Evolutionary conservation across 768 basidiomycete species (phyloP), one percentile per base, ranked within the genome.

Genomic region (Tricholoma saponaceum): DNA sequence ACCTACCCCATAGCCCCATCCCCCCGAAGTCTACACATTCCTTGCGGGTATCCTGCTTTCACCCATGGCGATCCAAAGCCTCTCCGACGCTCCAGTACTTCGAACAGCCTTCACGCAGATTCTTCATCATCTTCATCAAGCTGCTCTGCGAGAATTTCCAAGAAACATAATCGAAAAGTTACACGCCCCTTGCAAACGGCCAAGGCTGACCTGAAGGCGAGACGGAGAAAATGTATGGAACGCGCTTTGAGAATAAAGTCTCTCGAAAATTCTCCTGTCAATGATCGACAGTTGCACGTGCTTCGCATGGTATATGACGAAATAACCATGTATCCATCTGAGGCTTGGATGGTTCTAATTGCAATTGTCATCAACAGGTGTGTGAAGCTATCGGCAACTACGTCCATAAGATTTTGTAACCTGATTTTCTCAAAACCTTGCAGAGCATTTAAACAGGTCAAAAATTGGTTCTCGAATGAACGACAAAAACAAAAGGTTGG

Each of bases 381-480:
- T 62, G 73, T 64, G 35, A 18, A 32, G 20, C 13, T 14, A 35
- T 44, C n/a, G 46, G 7, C 46, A 57, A 28, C 32, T 33, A 33
- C 30, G 54, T 26, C 49, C 35, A 43, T 50, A 3, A 30, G 13
- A 28, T 18, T 44, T 32, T 22, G 12, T 43, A 6, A 22, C 3
- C 23, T 28, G 9, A 26, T 28, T 14, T 12, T 23, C 33, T 51
- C 51, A 33, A 52, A 22, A 47, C 2, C 23, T 37, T 51, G 50
- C 66, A 83, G 83, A 61, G 78, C 83, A 50, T 82, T 81, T 64
- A 79, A 79, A 63, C 83, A 84, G 68, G 78, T 85, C 55, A 84
- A 82, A 70, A 84, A 84, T 60, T 86, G 84, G 84, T 86, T 86
- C 58, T 83, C 83, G 4, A 86, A 86, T 67, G 79, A 84, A 69